Evolutionary conservation across 768 basidiomycete genomes (phyloP), one percentile per base, ranked within the genome.

Genomic region (Suillus alpinus): DNA sequence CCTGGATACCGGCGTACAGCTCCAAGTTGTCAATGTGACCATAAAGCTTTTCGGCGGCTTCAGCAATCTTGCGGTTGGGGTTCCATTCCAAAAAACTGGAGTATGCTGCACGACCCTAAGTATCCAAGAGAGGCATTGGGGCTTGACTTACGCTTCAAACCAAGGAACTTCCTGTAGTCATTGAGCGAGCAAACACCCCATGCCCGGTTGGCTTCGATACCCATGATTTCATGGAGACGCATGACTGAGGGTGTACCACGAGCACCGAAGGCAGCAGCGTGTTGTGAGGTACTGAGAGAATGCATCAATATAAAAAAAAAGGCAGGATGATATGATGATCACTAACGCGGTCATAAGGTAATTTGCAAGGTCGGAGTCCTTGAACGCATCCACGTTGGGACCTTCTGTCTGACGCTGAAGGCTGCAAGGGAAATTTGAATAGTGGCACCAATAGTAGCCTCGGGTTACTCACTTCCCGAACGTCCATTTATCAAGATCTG

Each of bases 111-210:
- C 32, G 56, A 16, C 13, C 18, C 34, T 56, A 9, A 53, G 65
- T 52, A 62, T 61, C 4, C 4, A 44, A 26, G 41, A 26, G 14
- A 3, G 1, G 50, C 29, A 0, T 4, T 9, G 31, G 18, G 9
- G 12, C 23, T 31, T 14, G 14, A 13, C 85, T 66, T 63, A 91
- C 90, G 79, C 71, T 90, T 92, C 50, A 94, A 68, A 10, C 91
- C 92, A 55, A 94, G 77, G 77, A 85, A 94, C 82, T 86, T 86
- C 59, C 92, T 78, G 75, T 94, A 94, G 62, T 94, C 92, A 64
- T 94, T 94, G 63, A 94, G 70, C 2, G 88, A 86, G 69, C 91
- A 94, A 20, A 88, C 86, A 49, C 91, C 91, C 92, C 92, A 95
- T 23, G 69, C 64, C 32, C 92, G 82, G 68, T 83, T 88, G 60